A percentile compares a stretch with the other conserved stretches of the same genome.
Evolutionary conservation across 805 yeast genomes (phyloP).

Genomic region (Barnettozyma vustinii): DNA sequence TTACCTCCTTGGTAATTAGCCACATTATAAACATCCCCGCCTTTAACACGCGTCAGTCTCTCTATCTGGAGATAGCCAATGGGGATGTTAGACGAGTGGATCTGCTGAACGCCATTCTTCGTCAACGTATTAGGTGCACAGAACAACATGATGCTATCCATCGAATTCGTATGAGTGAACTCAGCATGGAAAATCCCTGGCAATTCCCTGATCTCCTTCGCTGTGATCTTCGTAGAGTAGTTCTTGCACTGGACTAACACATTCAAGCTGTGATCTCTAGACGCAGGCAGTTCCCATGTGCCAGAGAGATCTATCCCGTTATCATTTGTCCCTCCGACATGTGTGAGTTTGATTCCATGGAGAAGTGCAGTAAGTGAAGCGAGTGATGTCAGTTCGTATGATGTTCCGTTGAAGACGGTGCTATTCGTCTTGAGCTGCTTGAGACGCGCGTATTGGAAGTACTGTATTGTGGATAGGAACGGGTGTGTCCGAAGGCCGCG

Average conservation of each 20-base stretch:
- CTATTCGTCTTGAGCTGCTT: conserved; percentile 15
- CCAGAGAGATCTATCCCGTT: conserved; percentile 24
- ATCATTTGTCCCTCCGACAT: conserved; percentile 24
- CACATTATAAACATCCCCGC: conserved; percentile 10
- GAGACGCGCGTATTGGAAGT: conserved; percentile 16
- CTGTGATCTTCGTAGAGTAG: conserved; percentile 20
- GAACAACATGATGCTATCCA: conserved; percentile 17
- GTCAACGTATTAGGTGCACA: conserved; percentile 21
- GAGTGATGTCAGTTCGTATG: conserved; percentile 20
- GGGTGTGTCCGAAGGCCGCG: conserved; percentile 7
- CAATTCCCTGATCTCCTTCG: conserved; percentile 24
- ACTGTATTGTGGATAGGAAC: conserved; percentile 7
- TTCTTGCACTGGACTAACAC: conserved; percentile 24
- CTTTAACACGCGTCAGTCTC: conserved; percentile 1
- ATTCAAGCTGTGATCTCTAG: conserved; percentile 8
- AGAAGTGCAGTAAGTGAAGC: conserved; percentile 10
- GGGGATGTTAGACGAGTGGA: conserved; percentile 18
- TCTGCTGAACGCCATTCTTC: conserved; percentile 18
- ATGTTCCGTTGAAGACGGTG: conserved; percentile 22
- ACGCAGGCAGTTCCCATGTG: conserved; percentile 13
- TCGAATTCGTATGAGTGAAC: conserved; percentile 8
- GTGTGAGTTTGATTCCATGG: conserved; percentile 5
- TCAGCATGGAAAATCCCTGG: conserved; percentile 20
- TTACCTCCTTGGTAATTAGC: conserved; percentile 5
- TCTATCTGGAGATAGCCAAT: conserved; percentile 19